These are phyloP conservation scores for Penicillium griseofulvum DNA, from an alignment of 2,329 filamentous ascomycete species.

Conservation along the genomic window DNA sequence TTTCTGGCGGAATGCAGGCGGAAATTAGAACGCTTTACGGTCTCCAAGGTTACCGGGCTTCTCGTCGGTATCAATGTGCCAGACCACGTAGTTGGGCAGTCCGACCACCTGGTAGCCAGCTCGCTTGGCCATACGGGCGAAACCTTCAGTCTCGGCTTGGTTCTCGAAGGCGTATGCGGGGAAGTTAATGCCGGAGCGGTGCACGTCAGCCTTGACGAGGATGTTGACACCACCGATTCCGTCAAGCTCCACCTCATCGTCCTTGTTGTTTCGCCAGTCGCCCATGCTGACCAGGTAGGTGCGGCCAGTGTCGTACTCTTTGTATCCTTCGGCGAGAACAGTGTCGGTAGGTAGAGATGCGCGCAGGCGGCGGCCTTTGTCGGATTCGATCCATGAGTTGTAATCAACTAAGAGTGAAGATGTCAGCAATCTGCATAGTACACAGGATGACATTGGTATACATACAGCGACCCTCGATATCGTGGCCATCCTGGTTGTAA, in stretches of 20 bases:
- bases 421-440: slow-evolving; percentile 21
- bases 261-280: slow-evolving; percentile 87
- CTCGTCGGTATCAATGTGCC: slow-evolving; percentile 97
- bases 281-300: slow-evolving; percentile 88
- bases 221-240: slow-evolving; percentile 97
- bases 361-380: slow-evolving; percentile 75
- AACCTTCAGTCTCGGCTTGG: slow-evolving; percentile 97
- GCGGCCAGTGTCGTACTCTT: slow-evolving; percentile 86
- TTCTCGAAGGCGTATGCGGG: slow-evolving; percentile 96
- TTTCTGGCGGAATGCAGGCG: slow-evolving; percentile 8
- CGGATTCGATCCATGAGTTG: slow-evolving; percentile 97
- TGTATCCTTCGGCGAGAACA: slow-evolving; percentile 91
- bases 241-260: slow-evolving; percentile 88
- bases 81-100: slow-evolving; percentile 95
- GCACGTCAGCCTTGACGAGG: slow-evolving; percentile 94
- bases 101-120: slow-evolving; percentile 91
- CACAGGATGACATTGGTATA: slow-evolving; percentile 17
- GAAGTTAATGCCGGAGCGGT: slow-evolving; percentile 96
- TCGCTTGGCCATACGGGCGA: slow-evolving; percentile 97
- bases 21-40: slow-evolving; percentile 39
- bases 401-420: slow-evolving; percentile 70
- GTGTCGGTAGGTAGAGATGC: slow-evolving; percentile 72
- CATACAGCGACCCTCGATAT: slow-evolving; percentile 94
- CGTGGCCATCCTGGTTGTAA: slow-evolving; percentile 66
- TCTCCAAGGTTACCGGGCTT: slow-evolving; percentile 71